phyloP scores from a whole-genome alignment of 768 basidiomycete species.

The Calocybe cyanea region DNA sequence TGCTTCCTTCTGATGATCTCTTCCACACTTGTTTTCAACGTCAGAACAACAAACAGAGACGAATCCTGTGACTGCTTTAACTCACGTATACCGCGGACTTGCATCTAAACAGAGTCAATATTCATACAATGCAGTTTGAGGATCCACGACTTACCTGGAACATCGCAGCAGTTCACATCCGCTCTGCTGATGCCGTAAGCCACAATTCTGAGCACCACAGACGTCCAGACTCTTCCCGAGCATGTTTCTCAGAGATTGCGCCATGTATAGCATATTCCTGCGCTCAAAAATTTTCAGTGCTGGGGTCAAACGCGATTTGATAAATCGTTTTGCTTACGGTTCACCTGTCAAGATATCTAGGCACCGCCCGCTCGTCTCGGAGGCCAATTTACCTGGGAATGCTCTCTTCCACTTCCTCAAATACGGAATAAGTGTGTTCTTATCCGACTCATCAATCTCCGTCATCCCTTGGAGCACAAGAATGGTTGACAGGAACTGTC shows the following conservation, averaged over 20 bases:
- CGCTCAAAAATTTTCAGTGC: background rate
- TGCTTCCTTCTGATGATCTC: constrained; percentile 31
- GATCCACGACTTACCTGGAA: constrained; percentile 24
- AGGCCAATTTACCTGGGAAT: constrained; percentile 26
- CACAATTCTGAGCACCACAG: constrained; percentile 30
- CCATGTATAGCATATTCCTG: constrained; percentile 27
- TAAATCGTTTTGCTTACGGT: constrained; percentile 17
- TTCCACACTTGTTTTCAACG: constrained; percentile 25
- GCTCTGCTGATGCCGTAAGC: constrained; percentile 15
- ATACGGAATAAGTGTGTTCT: constrained; percentile 27
- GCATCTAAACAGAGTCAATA: no score
- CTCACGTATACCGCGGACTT: constrained; percentile 41
- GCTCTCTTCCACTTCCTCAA: constrained; percentile 27
- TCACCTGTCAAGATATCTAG: constrained; percentile 26
- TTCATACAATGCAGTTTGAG: no score
- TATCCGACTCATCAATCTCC: constrained; percentile 27
- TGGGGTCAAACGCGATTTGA: background rate
- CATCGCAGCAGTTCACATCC: constrained; percentile 32
- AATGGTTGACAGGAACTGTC: constrained; percentile 38
- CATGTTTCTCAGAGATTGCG: constrained; percentile 22
- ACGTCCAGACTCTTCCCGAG: constrained; percentile 25
- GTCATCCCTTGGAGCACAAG: constrained; percentile 33
- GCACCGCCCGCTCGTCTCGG: constrained; percentile 32
- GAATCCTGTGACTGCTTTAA: constrained; percentile 6
- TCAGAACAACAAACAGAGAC: constrained; percentile 3